These are phyloP conservation scores for Ustilago vetiveriae DNA, from an alignment of 1,284 basidiomycete genomes.

Conservation along the genomic window DNA sequence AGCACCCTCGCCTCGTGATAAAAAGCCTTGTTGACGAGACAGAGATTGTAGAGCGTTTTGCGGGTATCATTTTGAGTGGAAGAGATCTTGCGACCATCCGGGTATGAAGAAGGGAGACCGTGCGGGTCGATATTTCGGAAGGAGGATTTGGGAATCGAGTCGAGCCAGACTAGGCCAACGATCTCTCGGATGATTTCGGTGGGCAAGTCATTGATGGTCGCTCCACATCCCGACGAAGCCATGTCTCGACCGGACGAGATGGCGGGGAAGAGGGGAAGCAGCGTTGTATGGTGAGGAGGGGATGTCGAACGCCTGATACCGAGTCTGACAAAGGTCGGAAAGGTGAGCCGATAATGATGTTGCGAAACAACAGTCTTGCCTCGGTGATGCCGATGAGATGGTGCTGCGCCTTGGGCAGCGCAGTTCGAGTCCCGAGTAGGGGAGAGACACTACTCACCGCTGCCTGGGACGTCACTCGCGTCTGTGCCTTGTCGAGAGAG, in stretches of 20 bases:
- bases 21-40: conserved; percentile 61
- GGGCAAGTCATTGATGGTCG: conserved; percentile 48
- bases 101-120: conserved; percentile 59
- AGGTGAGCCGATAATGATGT: too few species aligned
- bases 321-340: too few species aligned
- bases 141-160: conserved; percentile 57
- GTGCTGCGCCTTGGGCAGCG: too few species aligned
- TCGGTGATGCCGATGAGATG: too few species aligned
- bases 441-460: too few species aligned
- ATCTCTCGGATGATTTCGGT: conserved; percentile 59
- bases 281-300: not conserved
- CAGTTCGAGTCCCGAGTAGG: not conserved
- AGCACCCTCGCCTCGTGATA: conserved; percentile 61
- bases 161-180: conserved; percentile 57
- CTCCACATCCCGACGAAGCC: conserved; percentile 30
- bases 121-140: conserved; percentile 63
- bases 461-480: too few species aligned
- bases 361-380: too few species aligned
- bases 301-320: too few species aligned
- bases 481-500: too few species aligned
- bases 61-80: conserved; percentile 56
- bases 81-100: conserved; percentile 56
- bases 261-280: not conserved
- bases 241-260: conserved; percentile 23
- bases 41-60: conserved; percentile 59